Conservation (phyloP, 495 filamentous ascomycete species). For the Trichoderma erinaceum region DNA sequence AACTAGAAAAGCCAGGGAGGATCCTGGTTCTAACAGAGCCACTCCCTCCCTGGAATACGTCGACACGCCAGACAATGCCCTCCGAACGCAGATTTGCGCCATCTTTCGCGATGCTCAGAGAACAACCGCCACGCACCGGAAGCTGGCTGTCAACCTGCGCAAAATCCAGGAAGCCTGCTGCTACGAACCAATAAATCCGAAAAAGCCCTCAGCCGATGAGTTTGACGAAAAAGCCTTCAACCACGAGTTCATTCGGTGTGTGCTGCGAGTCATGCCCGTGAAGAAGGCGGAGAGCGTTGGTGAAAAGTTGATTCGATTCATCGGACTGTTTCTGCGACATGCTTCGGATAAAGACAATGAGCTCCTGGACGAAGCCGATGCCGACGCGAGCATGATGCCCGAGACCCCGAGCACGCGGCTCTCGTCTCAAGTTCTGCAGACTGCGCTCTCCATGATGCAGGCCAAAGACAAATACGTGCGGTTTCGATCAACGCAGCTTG, state of each 20-base stretch:
- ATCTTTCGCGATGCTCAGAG: conserved; percentile 86
- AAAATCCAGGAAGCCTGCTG: conserved; percentile 87
- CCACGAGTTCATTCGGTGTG: conserved; percentile 71
- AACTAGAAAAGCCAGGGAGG: background rate
- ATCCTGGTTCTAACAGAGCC: background rate
- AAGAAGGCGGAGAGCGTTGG: conserved; percentile 91
- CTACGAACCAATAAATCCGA: conserved; percentile 59
- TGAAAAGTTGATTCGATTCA: conserved; percentile 76
- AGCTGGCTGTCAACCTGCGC: conserved; percentile 75
- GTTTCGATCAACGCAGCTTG: conserved; percentile 82
- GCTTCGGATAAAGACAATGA: conserved; percentile 75
- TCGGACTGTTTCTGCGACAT: conserved; percentile 76
- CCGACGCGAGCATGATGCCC: conserved; percentile 55
- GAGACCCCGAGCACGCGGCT: conserved; percentile 81
- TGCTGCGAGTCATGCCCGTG: conserved; percentile 72
- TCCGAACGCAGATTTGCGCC: conserved; percentile 69
- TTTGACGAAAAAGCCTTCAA: conserved; percentile 84
- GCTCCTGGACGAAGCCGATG: conserved; percentile 41
- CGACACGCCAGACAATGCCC: conserved; percentile 61
- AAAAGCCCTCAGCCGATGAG: conserved; percentile 45
- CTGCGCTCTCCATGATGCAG: conserved; percentile 61
- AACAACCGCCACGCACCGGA: conserved; percentile 81
- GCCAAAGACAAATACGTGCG: conserved; percentile 90
- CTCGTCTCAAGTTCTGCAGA: conserved; percentile 59
- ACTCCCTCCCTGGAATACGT: conserved; percentile 21